Percentiles rank a stretch among this genome's conserved stretches.
Conservation (phyloP, 2,329 filamentous ascomycete genomes). For the Cercospora sp. region DNA sequence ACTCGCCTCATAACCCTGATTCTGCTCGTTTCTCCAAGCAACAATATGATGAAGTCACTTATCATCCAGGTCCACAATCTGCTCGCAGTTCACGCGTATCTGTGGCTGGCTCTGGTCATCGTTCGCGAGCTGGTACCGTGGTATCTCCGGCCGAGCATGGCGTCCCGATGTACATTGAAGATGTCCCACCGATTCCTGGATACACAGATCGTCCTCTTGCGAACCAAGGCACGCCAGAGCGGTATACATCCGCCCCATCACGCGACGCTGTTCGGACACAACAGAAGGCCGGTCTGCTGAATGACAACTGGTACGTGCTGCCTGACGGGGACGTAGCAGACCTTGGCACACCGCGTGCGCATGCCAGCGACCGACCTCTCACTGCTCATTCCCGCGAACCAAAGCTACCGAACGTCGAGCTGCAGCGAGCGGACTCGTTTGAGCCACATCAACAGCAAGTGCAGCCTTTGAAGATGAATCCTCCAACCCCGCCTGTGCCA, state of each 20-base stretch:
- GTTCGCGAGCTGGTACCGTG: constrained; percentile 26
- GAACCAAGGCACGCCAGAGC: constrained; percentile 19
- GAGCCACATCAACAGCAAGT: constrained; percentile 22
- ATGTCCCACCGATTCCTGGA: constrained; percentile 21
- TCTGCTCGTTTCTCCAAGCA: constrained; percentile 56
- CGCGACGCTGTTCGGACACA: constrained; percentile 26
- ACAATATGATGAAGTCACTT: constrained; percentile 46
- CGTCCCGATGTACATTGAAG: constrained; percentile 20
- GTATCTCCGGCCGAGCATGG: constrained; percentile 20
- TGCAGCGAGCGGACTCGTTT: constrained; percentile 32
- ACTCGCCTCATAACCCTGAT: constrained; percentile 52
- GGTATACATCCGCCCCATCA: constrained; percentile 22
- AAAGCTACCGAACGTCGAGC: constrained; percentile 24
- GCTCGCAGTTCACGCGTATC: constrained; percentile 42
- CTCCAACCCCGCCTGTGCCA: constrained; percentile 43
- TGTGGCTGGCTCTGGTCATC: constrained; percentile 27
- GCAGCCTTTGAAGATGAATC: constrained; percentile 50
- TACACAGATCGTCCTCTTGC: constrained; percentile 10
- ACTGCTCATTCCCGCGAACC: constrained; percentile 15
- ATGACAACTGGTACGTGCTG: constrained; percentile 51
- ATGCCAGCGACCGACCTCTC: constrained; percentile 15
- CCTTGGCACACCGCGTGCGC: constrained; percentile 30
- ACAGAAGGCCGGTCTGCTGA: constrained; percentile 42
- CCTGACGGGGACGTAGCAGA: constrained; percentile 32
- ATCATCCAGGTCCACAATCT: constrained; percentile 38